Percentiles rank a stretch among this genome's conserved stretches.
Conservation (phyloP, 2,329 filamentous ascomycete genomes). For the Calonectria hawksworthii region DNA sequence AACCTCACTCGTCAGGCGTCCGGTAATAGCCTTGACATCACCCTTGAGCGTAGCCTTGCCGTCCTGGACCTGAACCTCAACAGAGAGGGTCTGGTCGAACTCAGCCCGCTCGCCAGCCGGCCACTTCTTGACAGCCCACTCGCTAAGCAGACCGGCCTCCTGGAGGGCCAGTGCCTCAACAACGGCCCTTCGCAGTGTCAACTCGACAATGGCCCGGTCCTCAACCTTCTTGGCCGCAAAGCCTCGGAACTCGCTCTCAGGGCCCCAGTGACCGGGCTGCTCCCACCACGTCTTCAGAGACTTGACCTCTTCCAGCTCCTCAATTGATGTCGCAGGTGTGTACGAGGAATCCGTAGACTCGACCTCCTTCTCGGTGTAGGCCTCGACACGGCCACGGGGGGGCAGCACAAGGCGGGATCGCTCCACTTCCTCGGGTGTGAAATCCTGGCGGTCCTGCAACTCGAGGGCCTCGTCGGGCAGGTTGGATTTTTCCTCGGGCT, state of each 20-base stretch:
- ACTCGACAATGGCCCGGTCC: constrained; percentile 62
- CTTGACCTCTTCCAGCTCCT: constrained; percentile 63
- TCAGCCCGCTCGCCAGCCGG: constrained; percentile 49
- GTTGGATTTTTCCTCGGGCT: constrained; percentile 46
- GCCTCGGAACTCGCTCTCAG: constrained; percentile 58
- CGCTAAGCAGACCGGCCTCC: constrained; percentile 46
- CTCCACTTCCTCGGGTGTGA: constrained; percentile 44
- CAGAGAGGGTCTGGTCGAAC: constrained; percentile 51
- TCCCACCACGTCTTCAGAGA: constrained; percentile 68
- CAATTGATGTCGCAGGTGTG: constrained; percentile 60
- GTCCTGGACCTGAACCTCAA: constrained; percentile 56
- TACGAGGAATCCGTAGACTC: constrained; percentile 55
- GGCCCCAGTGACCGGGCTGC: constrained; percentile 64
- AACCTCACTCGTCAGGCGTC: constrained; percentile 49
- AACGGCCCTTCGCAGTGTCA: constrained; percentile 64
- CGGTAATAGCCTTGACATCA: constrained; percentile 51
- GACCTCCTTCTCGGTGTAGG: constrained; percentile 49
- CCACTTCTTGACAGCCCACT: constrained; percentile 53
- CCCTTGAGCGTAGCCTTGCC: constrained; percentile 58
- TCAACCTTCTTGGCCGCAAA: constrained; percentile 59
- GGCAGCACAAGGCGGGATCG: constrained; percentile 51
- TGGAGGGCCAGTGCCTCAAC: constrained; percentile 65
- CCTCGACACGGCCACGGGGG: constrained; percentile 49
- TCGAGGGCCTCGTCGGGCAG: constrained; percentile 50
- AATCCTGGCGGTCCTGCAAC: constrained; percentile 33